These are phyloP conservation scores for Thielaviopsis populi DNA, from an alignment of 2,329 filamentous ascomycete genomes.

Conservation along the genomic window DNA sequence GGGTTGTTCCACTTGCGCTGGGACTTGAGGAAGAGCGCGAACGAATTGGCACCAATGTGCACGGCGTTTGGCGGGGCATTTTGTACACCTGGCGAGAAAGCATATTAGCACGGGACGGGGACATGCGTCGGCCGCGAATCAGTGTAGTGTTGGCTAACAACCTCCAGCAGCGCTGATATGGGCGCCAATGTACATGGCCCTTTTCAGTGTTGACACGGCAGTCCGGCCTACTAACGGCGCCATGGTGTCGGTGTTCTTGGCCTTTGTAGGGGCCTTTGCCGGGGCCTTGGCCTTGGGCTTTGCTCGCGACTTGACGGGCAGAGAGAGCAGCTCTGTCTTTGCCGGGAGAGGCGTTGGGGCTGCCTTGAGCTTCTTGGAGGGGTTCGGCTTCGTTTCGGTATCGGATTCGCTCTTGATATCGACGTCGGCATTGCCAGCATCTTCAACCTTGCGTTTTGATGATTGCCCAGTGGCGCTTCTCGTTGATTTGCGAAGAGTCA, in stretches of 20 bases:
- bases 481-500: constrained; percentile 12
- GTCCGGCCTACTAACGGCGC: constrained; percentile 54
- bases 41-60: constrained; percentile 78
- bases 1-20: constrained; percentile 91
- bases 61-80: constrained; percentile 68
- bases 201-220: constrained; percentile 44
- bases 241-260: constrained; percentile 30
- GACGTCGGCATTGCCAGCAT: constrained; percentile 18
- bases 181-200: constrained; percentile 69
- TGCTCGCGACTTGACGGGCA: constrained; percentile 9
- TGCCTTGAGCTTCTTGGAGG: constrained; percentile 31
- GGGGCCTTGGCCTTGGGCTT: constrained; percentile 23
- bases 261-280: constrained; percentile 26
- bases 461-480: constrained; percentile 3
- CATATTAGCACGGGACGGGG: neutral
- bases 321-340: constrained; percentile 8
- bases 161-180: constrained; percentile 86
- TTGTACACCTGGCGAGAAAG: constrained; percentile 51
- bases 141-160: constrained; percentile 25
- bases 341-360: constrained; percentile 6
- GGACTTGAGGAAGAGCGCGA: constrained; percentile 89
- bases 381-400: constrained; percentile 19
- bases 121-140: neutral
- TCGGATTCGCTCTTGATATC: constrained; percentile 19
- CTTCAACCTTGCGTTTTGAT: constrained; percentile 18